Evolutionary conservation across 2,329 filamentous ascomycete species (phyloP), one percentile per base, ranked within the genome.

Genomic region (Boeremia exigua): DNA sequence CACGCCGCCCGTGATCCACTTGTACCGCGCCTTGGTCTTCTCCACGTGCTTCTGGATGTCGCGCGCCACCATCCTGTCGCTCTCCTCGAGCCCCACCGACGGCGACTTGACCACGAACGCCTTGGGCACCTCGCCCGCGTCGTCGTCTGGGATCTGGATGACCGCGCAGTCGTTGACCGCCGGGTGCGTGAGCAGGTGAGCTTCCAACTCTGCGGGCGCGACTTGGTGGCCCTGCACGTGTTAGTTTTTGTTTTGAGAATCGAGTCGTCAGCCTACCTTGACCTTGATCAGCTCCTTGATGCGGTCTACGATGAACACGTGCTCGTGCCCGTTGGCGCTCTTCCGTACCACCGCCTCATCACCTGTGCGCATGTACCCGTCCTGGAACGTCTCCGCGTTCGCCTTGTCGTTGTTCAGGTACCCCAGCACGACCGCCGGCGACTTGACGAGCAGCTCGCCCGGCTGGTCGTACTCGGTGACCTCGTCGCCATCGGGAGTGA

Each of bases 321-420:
- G 93, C 74, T 96, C 91, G 61, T 88, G 79, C 2, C 91, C 91
- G 2, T 79, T 55, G 3, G 66, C 0, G 85, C 82, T 7, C 85
- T 80, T 66, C 2, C 83, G 82, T 10, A 96, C 79, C 3, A 94
- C 79, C 1, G 60, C 60, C 30, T 62, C 57, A 37, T 97, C 93
- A 6, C 93, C 93, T 0, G 93, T 96, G 36, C 84, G 85, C 82
- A 96, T 86, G 86, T 91, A 95, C 1, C 80, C 79, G 57, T 92
- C 87, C 1, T 87, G 81, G 67, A 92, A 97, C 0, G 92, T 95
- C 71, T 96, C 91, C 47, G 84, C 81, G 17, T 88, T 96, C 3
- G 93, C 92, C 68, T 90, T 88, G 39, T 90, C 87, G 69, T 96
- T 96, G 77, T 96, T 89, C 48, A 96, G 78, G 65, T 97, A 97